Percentiles rank a stretch among this genome's conserved stretches.
Evolutionary conservation across 2,329 filamentous ascomycete genomes (phyloP).

Genomic region (Monilinia fructicola): DNA sequence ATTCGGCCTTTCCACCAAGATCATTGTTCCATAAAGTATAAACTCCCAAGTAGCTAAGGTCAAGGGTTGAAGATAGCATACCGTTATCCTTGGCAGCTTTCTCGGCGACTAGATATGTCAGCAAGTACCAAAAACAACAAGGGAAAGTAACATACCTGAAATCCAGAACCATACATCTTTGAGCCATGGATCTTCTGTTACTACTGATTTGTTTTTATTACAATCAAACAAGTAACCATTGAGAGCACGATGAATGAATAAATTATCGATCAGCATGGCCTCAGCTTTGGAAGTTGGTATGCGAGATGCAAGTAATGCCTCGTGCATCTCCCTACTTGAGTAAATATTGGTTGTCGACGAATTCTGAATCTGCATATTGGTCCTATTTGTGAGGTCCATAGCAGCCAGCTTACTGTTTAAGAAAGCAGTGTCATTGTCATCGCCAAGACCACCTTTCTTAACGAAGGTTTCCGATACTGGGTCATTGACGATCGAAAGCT

Average conservation of each 20-base stretch:
- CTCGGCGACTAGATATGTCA: conserved; percentile 53
- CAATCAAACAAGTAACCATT: conserved; percentile 66
- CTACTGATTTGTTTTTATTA: conserved; percentile 62
- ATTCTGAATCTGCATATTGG: conserved; percentile 1
- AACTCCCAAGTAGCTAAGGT: conserved; percentile 75
- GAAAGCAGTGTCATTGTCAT: not conserved
- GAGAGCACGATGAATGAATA: conserved; percentile 59
- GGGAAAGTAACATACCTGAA: conserved; percentile 51
- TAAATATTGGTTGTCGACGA: conserved; percentile 24
- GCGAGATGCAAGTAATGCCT: conserved; percentile 49
- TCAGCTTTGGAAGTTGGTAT: conserved; percentile 26
- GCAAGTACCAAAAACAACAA: conserved; percentile 1
- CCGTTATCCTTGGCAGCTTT: conserved; percentile 63
- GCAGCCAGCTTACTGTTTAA: conserved; percentile 27
- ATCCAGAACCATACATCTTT: conserved; percentile 78
- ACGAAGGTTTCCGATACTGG: conserved; percentile 9
- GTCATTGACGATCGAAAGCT: conserved; percentile 5
- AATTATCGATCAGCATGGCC: conserved; percentile 45
- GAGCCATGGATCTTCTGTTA: conserved; percentile 72
- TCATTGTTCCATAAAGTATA: conserved; percentile 69
- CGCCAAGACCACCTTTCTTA: not conserved
- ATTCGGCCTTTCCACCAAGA: conserved; percentile 56
- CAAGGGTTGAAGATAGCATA: conserved; percentile 68
- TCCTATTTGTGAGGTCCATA: conserved; percentile 22
- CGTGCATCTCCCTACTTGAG: conserved; percentile 59